Evolutionary conservation across 352 stramenopile genomes (phyloP), one percentile per base, ranked within the genome.

Genomic region (Pythium sukuiense): DNA sequence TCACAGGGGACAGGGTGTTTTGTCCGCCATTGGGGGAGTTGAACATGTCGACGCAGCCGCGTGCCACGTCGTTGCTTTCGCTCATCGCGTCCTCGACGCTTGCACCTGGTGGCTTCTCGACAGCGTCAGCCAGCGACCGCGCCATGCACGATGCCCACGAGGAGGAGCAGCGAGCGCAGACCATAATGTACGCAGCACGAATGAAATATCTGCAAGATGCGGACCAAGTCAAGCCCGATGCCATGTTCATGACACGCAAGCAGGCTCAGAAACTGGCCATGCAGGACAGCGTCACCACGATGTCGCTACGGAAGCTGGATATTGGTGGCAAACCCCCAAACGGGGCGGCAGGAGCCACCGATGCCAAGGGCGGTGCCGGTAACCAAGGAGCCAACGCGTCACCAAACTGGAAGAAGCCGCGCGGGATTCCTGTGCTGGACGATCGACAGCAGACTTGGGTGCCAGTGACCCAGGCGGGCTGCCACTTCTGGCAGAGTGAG

Each of bases 161-260:
- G 0, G 80, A 88, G 49, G 76, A 87, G 29, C 79, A 89, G 56
- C 71, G 77, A 30, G 83, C 77, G 7, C 75, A 87, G 18, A 83
- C 73, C 13, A 87, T 94, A 72, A 88, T 94, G 83, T 92, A 91
- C 61, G 81, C 81, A 20, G 81, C 81, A 7, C 85, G 85, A 27
- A 92, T 92, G 83, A 89, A 76, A 48, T 94, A 92, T 55, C 68
- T 94, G 12, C 74, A 85, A 46, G 69, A 77, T 37, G 76, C 63
- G 2, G 77, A 86, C 55, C 67, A 77, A 27, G 72, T 74, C 53
- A 61, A 79, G 53, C 81, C 81, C 3, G 79, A 94, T 48, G 54
- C 77, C 9, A 67, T 91, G 56, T 94, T 94, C 64, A 76, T 92
- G 59, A 91, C 83, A 16, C 79, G 85, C 30, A 92, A 90, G 61